phyloP scores from a whole-genome alignment of 768 basidiomycete species.

The Auriculariales sp. region DNA sequence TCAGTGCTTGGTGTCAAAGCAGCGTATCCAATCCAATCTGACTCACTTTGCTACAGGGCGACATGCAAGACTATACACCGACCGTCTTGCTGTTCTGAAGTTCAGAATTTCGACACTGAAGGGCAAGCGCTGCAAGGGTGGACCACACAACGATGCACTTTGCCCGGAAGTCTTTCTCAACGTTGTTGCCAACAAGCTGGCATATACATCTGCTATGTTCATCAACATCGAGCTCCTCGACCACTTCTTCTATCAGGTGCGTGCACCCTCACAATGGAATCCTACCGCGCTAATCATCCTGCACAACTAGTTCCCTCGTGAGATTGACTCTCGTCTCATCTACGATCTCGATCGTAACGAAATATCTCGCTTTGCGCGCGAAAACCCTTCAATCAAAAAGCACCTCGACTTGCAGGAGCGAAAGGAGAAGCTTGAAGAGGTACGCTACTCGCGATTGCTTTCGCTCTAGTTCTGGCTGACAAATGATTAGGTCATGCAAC shows the following conservation, averaged over 20 bases:
- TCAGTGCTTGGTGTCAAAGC: constrained; percentile 23
- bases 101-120: constrained; percentile 75
- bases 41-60: constrained; percentile 42
- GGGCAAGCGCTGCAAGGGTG: constrained; percentile 75
- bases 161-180: constrained; percentile 96
- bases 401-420: constrained; percentile 92
- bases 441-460: constrained; percentile 14
- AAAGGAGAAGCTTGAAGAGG: constrained; percentile 95
- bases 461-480: constrained; percentile 4
- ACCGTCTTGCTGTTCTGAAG: constrained; percentile 70
- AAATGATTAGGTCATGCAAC: constrained; percentile 73
- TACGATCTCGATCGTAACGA: constrained; percentile 89
- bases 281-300: background rate
- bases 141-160: constrained; percentile 76
- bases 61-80: constrained; percentile 78
- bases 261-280: constrained; percentile 9
- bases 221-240: constrained; percentile 97
- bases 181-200: constrained; percentile 92
- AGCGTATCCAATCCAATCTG: constrained; percentile 4
- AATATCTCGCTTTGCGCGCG: constrained; percentile 82
- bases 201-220: constrained; percentile 92
- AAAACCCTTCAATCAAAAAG: constrained; percentile 77
- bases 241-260: constrained; percentile 95
- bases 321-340: constrained; percentile 85
- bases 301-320: constrained; percentile 70